Conservation (phyloP, 2,329 filamentous ascomycete species). For the Penicillium hesseltinei region DNA sequence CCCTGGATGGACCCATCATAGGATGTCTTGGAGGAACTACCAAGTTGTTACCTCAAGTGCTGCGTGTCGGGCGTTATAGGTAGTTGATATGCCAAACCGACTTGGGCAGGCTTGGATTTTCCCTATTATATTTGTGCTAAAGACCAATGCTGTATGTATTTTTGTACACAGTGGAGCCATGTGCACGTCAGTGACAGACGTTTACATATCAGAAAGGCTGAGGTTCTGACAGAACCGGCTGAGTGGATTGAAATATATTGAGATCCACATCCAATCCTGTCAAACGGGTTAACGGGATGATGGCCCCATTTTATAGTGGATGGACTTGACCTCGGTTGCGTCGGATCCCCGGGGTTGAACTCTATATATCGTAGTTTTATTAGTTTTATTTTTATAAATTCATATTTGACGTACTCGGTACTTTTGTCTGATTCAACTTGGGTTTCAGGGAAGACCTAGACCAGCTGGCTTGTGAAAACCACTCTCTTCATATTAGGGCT, state of each 20-base stretch:
- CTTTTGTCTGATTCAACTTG: not conserved
- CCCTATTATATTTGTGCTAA: no score
- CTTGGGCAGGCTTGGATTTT: not conserved
- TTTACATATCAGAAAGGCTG: not conserved
- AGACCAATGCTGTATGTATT: no score
- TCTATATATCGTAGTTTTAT: not conserved
- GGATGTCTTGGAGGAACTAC: not conserved
- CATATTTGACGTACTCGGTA: not conserved
- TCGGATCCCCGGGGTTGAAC: not conserved
- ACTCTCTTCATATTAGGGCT: no score
- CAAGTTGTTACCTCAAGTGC: not conserved
- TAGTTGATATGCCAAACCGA: not conserved
- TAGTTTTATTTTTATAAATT: no score
- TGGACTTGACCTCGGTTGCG: no score
- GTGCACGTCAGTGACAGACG: no score
- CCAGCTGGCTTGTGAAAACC: no score
- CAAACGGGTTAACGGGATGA: not conserved
- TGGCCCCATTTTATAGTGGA: not conserved
- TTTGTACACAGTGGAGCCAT: no score
- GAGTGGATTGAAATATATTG: not conserved
- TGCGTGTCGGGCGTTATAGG: not conserved
- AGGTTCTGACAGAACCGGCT: not conserved
- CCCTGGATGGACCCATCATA: not conserved
- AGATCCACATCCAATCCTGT: not conserved
- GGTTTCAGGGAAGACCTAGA: no score